Percentiles rank a stretch among this genome's conserved stretches.
Conservation (phyloP, 192 early-diverging fungal genomes). For the Podila epicladia region DNA sequence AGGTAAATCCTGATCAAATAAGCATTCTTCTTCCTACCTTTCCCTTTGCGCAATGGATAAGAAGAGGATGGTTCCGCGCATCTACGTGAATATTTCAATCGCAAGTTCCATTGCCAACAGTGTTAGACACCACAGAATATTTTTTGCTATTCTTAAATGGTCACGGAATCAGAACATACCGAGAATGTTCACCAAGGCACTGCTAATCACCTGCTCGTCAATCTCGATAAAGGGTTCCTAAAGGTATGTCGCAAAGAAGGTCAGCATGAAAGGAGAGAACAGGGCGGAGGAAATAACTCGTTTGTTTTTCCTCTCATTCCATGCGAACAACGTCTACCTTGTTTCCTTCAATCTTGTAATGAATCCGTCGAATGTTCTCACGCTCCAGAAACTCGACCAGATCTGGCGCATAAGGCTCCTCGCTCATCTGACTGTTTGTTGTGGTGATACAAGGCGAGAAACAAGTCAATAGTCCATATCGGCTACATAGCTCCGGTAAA, state of each 20-base stretch:
- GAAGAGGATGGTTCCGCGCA: conserved; percentile 64
- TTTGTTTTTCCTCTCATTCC: not conserved
- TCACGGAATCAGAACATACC: conserved; percentile 13
- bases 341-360: conserved; percentile 86
- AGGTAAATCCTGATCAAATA: too few relatives aligned
- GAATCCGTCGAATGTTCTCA: conserved; percentile 81
- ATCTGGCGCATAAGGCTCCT: conserved; percentile 73
- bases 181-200: conserved; percentile 60
- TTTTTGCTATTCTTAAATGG: not conserved
- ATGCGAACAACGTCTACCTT: conserved; percentile 63
- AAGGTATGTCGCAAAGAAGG: not conserved
- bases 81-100: conserved; percentile 13
- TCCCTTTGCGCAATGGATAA: conserved; percentile 96
- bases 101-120: too few relatives aligned
- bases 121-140: not conserved
- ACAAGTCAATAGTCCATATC: not conserved
- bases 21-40: conserved; percentile 61
- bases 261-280: not conserved
- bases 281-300: not conserved
- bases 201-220: conserved; percentile 60
- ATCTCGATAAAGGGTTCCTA: conserved; percentile 72
- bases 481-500: too few relatives aligned
- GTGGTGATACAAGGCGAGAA: not conserved
- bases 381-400: conserved; percentile 76
- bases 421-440: conserved; percentile 63